These are phyloP conservation scores for Phytophthora aleatoria DNA, from an alignment of 352 stramenopile genomes.

Conservation along the genomic window DNA sequence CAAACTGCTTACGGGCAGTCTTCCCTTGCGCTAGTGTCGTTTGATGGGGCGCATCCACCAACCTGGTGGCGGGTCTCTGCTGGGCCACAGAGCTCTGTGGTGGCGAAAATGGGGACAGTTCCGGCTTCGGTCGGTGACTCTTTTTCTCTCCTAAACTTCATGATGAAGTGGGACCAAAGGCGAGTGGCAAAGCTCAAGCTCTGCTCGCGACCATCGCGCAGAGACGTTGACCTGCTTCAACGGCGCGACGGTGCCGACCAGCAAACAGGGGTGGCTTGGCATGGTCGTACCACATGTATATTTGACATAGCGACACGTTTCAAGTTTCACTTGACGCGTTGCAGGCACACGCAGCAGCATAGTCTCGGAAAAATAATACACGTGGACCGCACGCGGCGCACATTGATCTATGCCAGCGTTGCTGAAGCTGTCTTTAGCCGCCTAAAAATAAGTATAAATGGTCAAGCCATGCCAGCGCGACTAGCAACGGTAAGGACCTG, in stretches of 20 bases:
- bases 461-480: background rate
- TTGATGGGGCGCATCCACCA: constrained; percentile 4
- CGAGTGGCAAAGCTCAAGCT: constrained; percentile 21
- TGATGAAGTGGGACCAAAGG: constrained; percentile 15
- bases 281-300: background rate
- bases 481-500: constrained; percentile 13
- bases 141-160: background rate
- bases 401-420: constrained; percentile 5
- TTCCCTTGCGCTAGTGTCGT: constrained; percentile 15
- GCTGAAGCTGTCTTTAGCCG: background rate
- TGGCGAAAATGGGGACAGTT: constrained; percentile 13
- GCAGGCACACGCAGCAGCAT: background rate
- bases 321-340: constrained; percentile 11
- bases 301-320: background rate
- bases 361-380: background rate
- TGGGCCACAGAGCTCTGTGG: constrained; percentile 14
- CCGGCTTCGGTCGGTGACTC: constrained; percentile 16
- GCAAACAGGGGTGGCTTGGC: background rate
- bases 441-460: too few species aligned
- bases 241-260: background rate
- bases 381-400: background rate
- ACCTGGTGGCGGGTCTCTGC: constrained; percentile 7
- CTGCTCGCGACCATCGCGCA: constrained; percentile 5
- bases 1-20: constrained; percentile 8
- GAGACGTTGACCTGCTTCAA: constrained; percentile 10